Base-by-base conservation (phyloP, 192 early-diverging fungal genomes). In the Chytriomyces sp. region DNA sequence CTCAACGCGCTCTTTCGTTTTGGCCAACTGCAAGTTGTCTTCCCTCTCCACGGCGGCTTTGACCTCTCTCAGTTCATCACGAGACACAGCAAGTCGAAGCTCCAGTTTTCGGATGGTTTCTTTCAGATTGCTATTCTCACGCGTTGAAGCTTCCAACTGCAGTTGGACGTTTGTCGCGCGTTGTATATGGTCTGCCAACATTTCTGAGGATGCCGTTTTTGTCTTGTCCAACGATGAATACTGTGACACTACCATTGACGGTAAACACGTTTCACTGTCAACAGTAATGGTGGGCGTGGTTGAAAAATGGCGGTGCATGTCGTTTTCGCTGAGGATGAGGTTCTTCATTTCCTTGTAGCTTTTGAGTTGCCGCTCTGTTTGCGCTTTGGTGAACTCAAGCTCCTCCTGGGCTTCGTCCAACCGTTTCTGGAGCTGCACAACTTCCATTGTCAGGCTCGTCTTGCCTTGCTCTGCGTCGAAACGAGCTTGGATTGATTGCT, bases 311-410 rank as follows among this genome's bases (percentile, higher is more conserved):
- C 59, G 50, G 10, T 26, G 18, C 47, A 66, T 53, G 10, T 75
- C 73, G 23, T 50, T 10, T 3, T 75, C 64, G 6, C 11, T 24
- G 20, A 46, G 9, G 26, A 75, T 66, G 0, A 64, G 47, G 24
- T 75, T 75, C 35, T 75, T 75, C 73, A 75, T 65, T 64, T 75
- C 73, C 10, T 75, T 75, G 63, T 65, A 75, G 61, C 62, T 65
- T 47, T 64, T 66, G 45, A 75, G 73, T 26, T 63, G 11, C 35
- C 9, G 11, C 47, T 75, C 73, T 7, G 64, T 75, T 46, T 66
- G 62, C 23, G 26, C 18, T 23, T 75, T 75, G 7, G 35, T 28
- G 6, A 44, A 23, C 20, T 75, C 73, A 43, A 26, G 47, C 11
- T 75, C 73, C 11, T 75, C 62, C 11, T 50, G n/a, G n/a, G 62